phyloP scores from a whole-genome alignment of 345 rosid species.

The Lepidium sativum region DNA sequence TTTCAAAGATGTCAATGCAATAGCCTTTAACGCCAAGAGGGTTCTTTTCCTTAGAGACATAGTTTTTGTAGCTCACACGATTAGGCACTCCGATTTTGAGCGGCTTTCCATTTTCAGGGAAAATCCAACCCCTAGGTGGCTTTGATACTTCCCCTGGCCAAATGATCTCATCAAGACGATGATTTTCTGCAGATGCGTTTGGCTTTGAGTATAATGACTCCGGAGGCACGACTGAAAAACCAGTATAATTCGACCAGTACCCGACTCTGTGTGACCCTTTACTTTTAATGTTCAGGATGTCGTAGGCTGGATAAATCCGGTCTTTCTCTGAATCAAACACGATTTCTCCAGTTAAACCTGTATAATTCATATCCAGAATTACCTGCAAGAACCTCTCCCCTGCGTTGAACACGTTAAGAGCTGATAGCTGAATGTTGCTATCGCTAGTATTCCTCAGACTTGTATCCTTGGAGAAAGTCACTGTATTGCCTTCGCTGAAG shows the following conservation, averaged over 20 bases:
- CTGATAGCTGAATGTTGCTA: slow-evolving; percentile 43
- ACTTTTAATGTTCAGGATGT: slow-evolving; percentile 63
- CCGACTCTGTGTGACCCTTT: slow-evolving; percentile 64
- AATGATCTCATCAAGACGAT: slow-evolving; percentile 45
- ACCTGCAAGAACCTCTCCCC: slow-evolving; percentile 60
- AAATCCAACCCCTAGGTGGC: slow-evolving; percentile 82
- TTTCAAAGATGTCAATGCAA: slow-evolving; percentile 89
- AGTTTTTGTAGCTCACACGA: slow-evolving; percentile 55
- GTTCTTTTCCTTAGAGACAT: slow-evolving; percentile 42
- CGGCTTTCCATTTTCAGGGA: slow-evolving; percentile 77
- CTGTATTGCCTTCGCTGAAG: slow-evolving; percentile 46
- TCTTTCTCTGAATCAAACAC: slow-evolving; percentile 49
- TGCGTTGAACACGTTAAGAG: slow-evolving; percentile 59
- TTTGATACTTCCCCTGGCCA: slow-evolving; percentile 76
- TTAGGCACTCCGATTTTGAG: slow-evolving; percentile 71
- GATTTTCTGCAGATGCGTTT: slow-evolving; percentile 39
- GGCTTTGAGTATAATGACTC: slow-evolving; percentile 52
- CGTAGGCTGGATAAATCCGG: slow-evolving; percentile 61
- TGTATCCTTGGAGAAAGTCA: slow-evolving; percentile 64
- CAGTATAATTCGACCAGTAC: slow-evolving; percentile 79
- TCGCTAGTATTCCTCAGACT: slow-evolving; percentile 36
- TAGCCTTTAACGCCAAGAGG: slow-evolving; percentile 77
- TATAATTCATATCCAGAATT: slow-evolving; percentile 51
- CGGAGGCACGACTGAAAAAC: slow-evolving; percentile 56
- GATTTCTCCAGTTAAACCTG: slow-evolving; percentile 62